These are phyloP conservation scores for Letharia lupina DNA, from an alignment of 495 filamentous ascomycete genomes.

Conservation along the genomic window DNA sequence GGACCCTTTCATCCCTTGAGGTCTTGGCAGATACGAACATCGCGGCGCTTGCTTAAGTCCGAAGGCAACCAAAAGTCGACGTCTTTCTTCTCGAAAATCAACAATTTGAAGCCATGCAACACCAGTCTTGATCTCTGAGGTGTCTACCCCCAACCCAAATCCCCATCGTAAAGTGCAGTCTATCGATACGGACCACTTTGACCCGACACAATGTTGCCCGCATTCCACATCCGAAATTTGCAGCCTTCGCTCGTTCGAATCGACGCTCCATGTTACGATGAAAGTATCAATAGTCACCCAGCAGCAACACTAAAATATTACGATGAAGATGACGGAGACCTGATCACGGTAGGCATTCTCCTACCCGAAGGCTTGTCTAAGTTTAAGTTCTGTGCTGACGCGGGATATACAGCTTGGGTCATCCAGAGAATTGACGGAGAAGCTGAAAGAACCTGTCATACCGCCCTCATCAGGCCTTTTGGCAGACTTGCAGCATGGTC, in stretches of 20 bases:
- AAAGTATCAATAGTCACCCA: constrained; percentile 41
- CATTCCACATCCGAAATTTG: constrained; percentile 32
- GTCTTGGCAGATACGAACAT: background rate
- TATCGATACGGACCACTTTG: background rate
- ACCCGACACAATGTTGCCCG: constrained; percentile 26
- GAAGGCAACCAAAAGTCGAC: no score
- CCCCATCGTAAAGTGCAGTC: background rate
- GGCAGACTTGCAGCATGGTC: constrained; percentile 14
- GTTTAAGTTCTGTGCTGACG: constrained; percentile 12
- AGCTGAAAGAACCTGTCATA: constrained; percentile 38
- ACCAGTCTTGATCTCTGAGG: background rate
- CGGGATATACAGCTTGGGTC: constrained; percentile 39
- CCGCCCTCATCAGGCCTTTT: constrained; percentile 4
- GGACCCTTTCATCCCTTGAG: no score
- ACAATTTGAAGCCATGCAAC: background rate
- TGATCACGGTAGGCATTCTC: constrained; percentile 41
- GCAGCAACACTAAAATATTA: constrained; percentile 44
- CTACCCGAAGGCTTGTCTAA: constrained; percentile 5
- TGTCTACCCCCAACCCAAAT: background rate
- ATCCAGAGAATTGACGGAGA: constrained; percentile 42
- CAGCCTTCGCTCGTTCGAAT: constrained; percentile 32
- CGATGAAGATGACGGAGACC: constrained; percentile 46
- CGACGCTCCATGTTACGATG: constrained; percentile 41
- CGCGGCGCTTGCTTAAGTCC: no score
- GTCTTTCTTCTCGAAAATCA: no score